Evolutionary conservation across 495 filamentous ascomycete genomes (phyloP).

Genomic region (Mytilinidion resinicola): DNA sequence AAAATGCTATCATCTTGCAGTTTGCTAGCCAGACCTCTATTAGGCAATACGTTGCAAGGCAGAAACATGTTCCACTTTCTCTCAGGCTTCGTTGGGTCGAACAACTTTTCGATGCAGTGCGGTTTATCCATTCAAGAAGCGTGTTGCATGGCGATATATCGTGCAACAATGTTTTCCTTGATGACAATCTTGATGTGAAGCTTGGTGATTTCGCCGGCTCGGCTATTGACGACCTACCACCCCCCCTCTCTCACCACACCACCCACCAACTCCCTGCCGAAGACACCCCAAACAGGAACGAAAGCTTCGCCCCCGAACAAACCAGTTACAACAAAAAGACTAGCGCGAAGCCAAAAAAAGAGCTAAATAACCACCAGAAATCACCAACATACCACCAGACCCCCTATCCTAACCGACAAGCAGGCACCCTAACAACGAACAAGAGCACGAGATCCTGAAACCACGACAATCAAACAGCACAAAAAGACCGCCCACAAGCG

Average conservation of each 20-base stretch:
- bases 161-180: conserved; percentile 29
- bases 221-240: conserved; percentile 23
- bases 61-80: conserved; percentile 7
- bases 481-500: too few species aligned
- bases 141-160: conserved; percentile 27
- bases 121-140: conserved; percentile 11
- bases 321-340: conserved; percentile 32
- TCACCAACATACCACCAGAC: neutral
- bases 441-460: too few species aligned
- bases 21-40: conserved; percentile 9
- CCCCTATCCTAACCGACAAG: neutral
- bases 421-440: too few species aligned
- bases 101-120: neutral
- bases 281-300: conserved; percentile 14
- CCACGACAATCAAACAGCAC: too few species aligned
- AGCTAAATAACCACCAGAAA: conserved; percentile 23
- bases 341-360: conserved; percentile 28
- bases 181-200: conserved; percentile 25
- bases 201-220: conserved; percentile 35
- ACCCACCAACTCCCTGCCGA: conserved; percentile 3
- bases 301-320: conserved; percentile 31
- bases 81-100: conserved; percentile 5
- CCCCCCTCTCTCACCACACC: conserved; percentile 25
- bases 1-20: conserved; percentile 15
- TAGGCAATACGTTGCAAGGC: conserved; percentile 8